Evolutionary conservation across 1,284 basidiomycete species (phyloP), one percentile per base, ranked within the genome.

Genomic region (Moesziomyces parantarcticus): DNA sequence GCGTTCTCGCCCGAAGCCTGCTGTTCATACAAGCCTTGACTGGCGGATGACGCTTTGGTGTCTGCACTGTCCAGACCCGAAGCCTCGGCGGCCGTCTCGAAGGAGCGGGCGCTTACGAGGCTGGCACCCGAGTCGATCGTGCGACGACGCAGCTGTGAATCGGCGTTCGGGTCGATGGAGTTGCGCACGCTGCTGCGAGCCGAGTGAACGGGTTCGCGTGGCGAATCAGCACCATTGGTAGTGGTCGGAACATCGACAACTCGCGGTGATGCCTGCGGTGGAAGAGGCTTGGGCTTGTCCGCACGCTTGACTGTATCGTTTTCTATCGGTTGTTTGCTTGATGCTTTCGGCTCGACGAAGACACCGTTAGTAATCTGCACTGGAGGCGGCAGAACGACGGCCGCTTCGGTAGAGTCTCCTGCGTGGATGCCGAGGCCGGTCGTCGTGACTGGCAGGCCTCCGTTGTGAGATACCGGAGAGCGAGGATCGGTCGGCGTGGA

Each of bases 61-160:
- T 67, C 70, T 22, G 64, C 60, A 14, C 64, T 63, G 39, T 46
- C 42, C 32, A 52, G 36, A 5, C 52, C 69, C 8, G 63, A 41
- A 47, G 60, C 63, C 36, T 75, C 76, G 13, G 60, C 74, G 0
- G 77, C 76, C 9, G 77, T 79, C 53, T 79, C 77, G 25, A 76
- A 79, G 1, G 66, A 71, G 11, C 54, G 50, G 13, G 50, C 43
- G 22, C 70, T 78, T 39, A 58, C 58, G 14, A 65, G 44, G 36
- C 71, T 74, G 9, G 71, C 66, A 21, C 65, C 62, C 13, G 71
- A 74, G 29, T 58, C 50, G n/a, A 54, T 58, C n/a, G 54, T 61
- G 25, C 57, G 59, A 21, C 60, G 64, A 26, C 48, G 42, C 22
- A 46, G 25, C 8, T 22, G 26, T 7, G 20, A 25, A 16, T 57